Evolutionary conservation across 345 rosid species (phyloP).

Genomic region (Jatropha curcas): DNA sequence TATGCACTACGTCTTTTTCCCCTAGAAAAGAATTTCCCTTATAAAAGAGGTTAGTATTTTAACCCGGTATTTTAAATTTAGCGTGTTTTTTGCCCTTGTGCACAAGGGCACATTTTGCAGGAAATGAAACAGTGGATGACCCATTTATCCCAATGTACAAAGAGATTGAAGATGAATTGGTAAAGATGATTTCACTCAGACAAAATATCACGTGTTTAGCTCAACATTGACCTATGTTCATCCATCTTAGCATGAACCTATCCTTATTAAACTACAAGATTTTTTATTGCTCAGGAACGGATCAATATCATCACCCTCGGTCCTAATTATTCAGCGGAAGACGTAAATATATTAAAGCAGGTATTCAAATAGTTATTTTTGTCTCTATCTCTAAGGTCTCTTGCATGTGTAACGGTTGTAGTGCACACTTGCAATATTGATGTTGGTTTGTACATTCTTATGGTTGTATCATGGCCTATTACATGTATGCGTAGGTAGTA

Average conservation of each 20-base stretch:
- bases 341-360: constrained; percentile 96
- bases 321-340: constrained; percentile 97
- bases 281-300: constrained; percentile 58
- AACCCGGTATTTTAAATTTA: constrained; percentile 13
- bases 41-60: background rate
- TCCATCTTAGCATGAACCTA: background rate
- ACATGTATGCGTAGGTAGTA: no score
- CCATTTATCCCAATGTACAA: constrained; percentile 95
- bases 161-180: constrained; percentile 59
- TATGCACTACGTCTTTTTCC: no score
- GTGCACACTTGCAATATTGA: background rate
- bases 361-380: constrained; percentile 35
- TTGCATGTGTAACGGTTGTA: background rate
- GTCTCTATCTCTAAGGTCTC: background rate
- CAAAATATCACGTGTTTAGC: constrained; percentile 9
- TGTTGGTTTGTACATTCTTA: background rate
- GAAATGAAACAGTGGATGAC: constrained; percentile 97
- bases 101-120: constrained; percentile 98
- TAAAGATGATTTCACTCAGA: constrained; percentile 28
- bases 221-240: background rate
- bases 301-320: constrained; percentile 89
- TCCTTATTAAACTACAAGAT: constrained; percentile 11
- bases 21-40: background rate
- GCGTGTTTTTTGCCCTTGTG: no score
- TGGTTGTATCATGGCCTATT: no score